Evolutionary conservation across 768 basidiomycete genomes (phyloP).

Genomic region (Cyclocybe aegerita): DNA sequence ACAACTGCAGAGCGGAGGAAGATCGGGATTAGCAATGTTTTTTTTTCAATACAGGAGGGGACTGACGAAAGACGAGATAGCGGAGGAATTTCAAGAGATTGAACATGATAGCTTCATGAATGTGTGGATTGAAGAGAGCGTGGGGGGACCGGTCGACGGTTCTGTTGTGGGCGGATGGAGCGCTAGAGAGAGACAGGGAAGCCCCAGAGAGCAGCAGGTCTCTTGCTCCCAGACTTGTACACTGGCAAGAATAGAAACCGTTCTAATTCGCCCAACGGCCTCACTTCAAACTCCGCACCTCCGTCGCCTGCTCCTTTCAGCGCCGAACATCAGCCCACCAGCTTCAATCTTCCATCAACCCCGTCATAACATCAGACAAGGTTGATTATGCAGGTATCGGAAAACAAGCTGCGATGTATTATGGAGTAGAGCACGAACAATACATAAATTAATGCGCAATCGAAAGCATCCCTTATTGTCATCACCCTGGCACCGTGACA

Average conservation of each 20-base stretch:
- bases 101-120: constrained; percentile 41
- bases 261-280: background rate
- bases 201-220: background rate
- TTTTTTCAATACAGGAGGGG: no score
- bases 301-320: background rate
- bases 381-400: constrained; percentile 4
- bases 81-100: constrained; percentile 49
- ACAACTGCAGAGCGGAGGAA: constrained; percentile 36
- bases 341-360: constrained; percentile 7
- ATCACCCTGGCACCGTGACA: constrained; percentile 8
- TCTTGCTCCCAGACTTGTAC: constrained; percentile 12
- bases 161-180: constrained; percentile 10
- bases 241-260: constrained; percentile 4
- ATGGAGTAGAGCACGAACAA: constrained; percentile 1
- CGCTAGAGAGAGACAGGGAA: background rate
- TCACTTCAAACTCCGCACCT: constrained; percentile 16
- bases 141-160: constrained; percentile 35
- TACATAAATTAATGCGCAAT: background rate
- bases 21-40: background rate
- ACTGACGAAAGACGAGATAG: constrained; percentile 67
- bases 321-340: no score
- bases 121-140: constrained; percentile 25
- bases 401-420: constrained; percentile 1
- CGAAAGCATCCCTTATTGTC: background rate
- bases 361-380: constrained; percentile 1